Evolutionary conservation across 73 alveolate genomes (phyloP), one percentile per base, ranked within the genome.

Genomic region (Tetrahymena borealis): DNA sequence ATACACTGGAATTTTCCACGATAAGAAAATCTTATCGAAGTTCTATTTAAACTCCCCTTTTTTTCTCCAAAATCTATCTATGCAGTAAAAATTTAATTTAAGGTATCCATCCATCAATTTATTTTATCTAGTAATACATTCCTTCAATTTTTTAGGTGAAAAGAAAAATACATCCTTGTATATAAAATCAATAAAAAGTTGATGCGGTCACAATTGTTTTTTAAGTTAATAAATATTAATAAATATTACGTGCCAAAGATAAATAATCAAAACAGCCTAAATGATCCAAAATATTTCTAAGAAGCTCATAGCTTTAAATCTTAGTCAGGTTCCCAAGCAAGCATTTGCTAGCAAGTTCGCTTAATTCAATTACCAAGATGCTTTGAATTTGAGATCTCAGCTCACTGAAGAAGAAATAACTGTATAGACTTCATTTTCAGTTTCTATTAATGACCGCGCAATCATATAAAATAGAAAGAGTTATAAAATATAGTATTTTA

Each of bases 331-430:
- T 60, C 28, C n/a, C n/a, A 60, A 60, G 85, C 10, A 60, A 60
- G 85, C 37, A 60, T 60, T 60, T 28, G 85, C 85, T 24, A 24
- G 37, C 10, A 78, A 92, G 60, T 92, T 92, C 37, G 95, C 36
- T 4, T 24, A 42, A 20, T 92, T 92, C 38, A 78, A 92, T 78
- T 92, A 15, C 32, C 39, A 92, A 38, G 95, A 92, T 90, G 90
- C 95, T 8, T 39, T 92, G 38, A 92, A 92, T 90, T 37, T 92
- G 13, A 91, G 90, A 78, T 78, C 92, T 16, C 78, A 37, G 78
- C 90, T 92, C 85, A 92, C 95, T 32, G 78, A 90, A 78, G 95
- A 92, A 16, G 95, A 92, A 39, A 39, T 39, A 31, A 28, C 90
- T 78, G 95, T 92, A 92, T 36, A 13, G 13, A 31, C 37, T 31